These are phyloP conservation scores for Kodamaea restingae DNA, from an alignment of 805 yeast species.

Conservation along the genomic window DNA sequence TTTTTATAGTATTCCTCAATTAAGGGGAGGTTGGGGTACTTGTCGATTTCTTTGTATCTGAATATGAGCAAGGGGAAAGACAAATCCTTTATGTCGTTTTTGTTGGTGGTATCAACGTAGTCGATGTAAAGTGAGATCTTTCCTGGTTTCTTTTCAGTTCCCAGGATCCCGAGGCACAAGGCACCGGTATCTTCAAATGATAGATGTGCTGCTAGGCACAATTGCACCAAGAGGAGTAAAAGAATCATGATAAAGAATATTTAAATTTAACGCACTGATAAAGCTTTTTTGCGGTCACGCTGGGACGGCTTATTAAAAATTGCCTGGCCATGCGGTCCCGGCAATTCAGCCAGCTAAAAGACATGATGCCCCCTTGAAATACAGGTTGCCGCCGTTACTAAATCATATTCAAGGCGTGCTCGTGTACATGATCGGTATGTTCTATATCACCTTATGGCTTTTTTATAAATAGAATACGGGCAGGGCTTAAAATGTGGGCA, in stretches of 20 bases:
- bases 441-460: no score
- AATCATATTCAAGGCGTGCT: no score
- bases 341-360: no score
- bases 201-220: neutral
- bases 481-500: no score
- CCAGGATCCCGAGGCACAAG: neutral
- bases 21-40: constrained; percentile 18
- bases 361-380: no score
- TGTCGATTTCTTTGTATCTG: constrained; percentile 19
- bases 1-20: constrained; percentile 12
- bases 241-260: neutral
- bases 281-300: no score
- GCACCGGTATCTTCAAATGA: neutral
- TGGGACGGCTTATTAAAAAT: no score
- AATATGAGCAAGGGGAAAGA: constrained; percentile 24
- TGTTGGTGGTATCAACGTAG: constrained; percentile 7
- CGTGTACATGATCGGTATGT: no score
- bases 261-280: neutral
- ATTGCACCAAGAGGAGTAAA: neutral
- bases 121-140: constrained; percentile 12
- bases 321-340: no score
- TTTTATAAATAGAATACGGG: no score
- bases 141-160: constrained; percentile 3
- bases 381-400: no score
- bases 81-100: constrained; percentile 7